phyloP scores from a whole-genome alignment of 768 basidiomycete species.

The Amanita inopinata region DNA sequence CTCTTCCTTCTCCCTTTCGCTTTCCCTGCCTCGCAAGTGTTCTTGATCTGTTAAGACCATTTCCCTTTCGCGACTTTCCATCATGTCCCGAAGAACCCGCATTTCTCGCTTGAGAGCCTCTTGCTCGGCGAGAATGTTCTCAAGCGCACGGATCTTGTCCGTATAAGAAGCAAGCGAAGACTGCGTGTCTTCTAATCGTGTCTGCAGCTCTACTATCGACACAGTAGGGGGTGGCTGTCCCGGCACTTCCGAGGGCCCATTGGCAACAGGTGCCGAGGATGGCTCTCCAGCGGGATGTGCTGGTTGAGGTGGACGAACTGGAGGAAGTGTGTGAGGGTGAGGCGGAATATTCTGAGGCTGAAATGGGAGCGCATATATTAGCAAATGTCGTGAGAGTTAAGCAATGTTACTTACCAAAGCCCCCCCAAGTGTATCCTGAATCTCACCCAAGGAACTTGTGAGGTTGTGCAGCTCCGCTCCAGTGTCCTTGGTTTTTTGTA shows the following conservation, averaged over 20 bases:
- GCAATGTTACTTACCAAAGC: conserved; percentile 44
- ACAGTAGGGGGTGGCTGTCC: conserved; percentile 14
- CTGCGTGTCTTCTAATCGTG: conserved; percentile 81
- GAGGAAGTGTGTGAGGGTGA: conserved; percentile 36
- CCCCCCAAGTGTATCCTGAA: conserved; percentile 86
- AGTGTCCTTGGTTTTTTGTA: conserved; percentile 94
- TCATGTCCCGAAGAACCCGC: conserved; percentile 54
- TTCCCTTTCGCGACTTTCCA: conserved; percentile 57
- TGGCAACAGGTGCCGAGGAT: conserved; percentile 4
- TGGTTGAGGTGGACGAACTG: conserved; percentile 40
- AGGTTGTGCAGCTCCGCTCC: conserved; percentile 76
- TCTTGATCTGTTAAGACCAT: conserved; percentile 12
- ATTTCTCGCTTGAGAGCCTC: conserved; percentile 78
- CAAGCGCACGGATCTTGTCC: conserved; percentile 75
- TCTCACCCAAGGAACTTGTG: conserved; percentile 76
- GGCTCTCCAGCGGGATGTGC: background rate
- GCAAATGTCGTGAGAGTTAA: background rate
- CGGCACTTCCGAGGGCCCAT: conserved; percentile 11
- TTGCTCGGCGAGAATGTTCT: conserved; percentile 75
- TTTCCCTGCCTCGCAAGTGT: conserved; percentile 8
- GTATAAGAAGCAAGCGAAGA: conserved; percentile 64
- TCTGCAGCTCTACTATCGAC: conserved; percentile 51
- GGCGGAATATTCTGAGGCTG: conserved; percentile 31
- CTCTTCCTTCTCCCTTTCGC: conserved; percentile 12
- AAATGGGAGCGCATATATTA: conserved; percentile 6